Percentiles rank a stretch among this genome's conserved stretches.
Conservation (phyloP, 208 protist species). For the Leishmania arabica region DNA sequence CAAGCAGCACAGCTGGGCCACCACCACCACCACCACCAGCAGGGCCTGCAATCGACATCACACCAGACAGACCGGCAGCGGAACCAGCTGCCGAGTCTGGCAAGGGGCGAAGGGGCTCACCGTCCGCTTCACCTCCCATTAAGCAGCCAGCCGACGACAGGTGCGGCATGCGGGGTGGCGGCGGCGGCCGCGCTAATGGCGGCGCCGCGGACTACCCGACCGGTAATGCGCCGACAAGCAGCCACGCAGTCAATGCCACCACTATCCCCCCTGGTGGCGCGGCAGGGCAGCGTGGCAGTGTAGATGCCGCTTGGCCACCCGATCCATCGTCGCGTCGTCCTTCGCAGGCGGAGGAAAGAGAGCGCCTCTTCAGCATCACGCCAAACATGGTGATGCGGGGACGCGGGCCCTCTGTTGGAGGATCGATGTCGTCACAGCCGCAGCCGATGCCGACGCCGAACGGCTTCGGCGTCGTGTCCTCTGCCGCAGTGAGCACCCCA, state of each 20-base stretch:
- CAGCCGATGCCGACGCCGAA: background rate
- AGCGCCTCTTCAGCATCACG: slow-evolving; percentile 31
- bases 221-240: background rate
- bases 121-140: slow-evolving; percentile 23
- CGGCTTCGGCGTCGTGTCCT: background rate
- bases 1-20: slow-evolving; percentile 7
- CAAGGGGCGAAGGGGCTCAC: slow-evolving; percentile 8
- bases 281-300: slow-evolving; percentile 6
- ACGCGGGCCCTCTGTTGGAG: background rate
- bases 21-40: background rate
- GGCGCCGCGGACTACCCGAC: background rate
- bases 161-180: background rate
- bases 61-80: slow-evolving; percentile 9
- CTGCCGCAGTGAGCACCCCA: background rate
- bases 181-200: background rate
- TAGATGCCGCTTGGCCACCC: slow-evolving; percentile 13
- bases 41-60: slow-evolving; percentile 11
- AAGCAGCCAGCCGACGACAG: slow-evolving; percentile 6
- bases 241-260: background rate
- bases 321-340: slow-evolving; percentile 13
- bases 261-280: background rate
- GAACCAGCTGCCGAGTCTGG: background rate
- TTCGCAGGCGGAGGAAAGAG: slow-evolving; percentile 18
- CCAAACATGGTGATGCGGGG: slow-evolving; percentile 17
- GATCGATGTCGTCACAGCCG: background rate